These are phyloP conservation scores for Rubia balearica DNA, from an alignment of 305 asterid species.

Conservation along the genomic window DNA sequence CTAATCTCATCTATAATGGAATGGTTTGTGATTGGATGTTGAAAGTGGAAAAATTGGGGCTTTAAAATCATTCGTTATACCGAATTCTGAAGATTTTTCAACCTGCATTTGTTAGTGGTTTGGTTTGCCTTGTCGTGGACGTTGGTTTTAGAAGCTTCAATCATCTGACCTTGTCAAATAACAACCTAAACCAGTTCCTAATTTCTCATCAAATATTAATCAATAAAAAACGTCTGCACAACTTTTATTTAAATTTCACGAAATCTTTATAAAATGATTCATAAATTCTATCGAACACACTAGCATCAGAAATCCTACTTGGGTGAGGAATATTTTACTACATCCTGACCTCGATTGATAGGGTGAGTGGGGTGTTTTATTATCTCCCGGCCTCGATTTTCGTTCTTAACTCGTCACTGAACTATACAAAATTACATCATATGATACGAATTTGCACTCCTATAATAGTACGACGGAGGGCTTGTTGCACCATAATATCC, in stretches of 20 bases:
- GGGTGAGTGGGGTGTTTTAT: background rate
- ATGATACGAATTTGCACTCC: background rate
- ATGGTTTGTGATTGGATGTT: background rate
- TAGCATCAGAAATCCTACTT: background rate
- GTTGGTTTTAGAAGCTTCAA: background rate
- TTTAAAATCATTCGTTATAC: background rate
- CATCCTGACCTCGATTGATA: background rate
- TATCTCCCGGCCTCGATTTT: background rate
- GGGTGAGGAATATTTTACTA: background rate
- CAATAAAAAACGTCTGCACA: too few relatives aligned
- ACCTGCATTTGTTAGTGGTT: background rate
- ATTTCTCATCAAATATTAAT: background rate
- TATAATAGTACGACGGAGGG: background rate
- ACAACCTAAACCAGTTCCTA: background rate
- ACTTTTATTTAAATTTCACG: too few relatives aligned
- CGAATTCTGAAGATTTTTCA: background rate
- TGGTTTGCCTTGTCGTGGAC: background rate
- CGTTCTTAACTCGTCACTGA: background rate
- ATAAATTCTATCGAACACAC: too few relatives aligned
- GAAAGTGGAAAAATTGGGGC: background rate
- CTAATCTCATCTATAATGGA: too few relatives aligned
- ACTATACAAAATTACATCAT: background rate
- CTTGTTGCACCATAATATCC: background rate
- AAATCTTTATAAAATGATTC: too few relatives aligned
- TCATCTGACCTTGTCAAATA: background rate